A percentile compares a stretch with the other conserved stretches of the same genome.
These are phyloP conservation scores for Rhizopogon vesiculosus DNA, from an alignment of 768 basidiomycete genomes.

Conservation along the genomic window DNA sequence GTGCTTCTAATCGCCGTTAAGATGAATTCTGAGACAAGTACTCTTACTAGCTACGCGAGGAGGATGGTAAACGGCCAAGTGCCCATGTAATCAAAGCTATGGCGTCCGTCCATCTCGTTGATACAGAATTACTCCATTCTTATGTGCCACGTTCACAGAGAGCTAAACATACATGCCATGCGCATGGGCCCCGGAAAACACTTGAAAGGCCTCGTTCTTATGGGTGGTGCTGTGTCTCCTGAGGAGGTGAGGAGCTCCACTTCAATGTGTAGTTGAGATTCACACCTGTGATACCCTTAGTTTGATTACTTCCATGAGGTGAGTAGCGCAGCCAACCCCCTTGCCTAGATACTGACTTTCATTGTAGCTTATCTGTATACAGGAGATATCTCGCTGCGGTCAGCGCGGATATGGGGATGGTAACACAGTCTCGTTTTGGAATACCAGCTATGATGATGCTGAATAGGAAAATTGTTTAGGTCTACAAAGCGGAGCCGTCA, in stretches of 20 bases:
- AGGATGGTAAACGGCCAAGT: conserved; percentile 53
- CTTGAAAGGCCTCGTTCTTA: conserved; percentile 72
- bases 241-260: conserved; percentile 49
- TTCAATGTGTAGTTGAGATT: background rate
- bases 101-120: conserved; percentile 31
- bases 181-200: conserved; percentile 79
- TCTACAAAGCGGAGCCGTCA: conserved; percentile 69
- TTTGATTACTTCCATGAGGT: conserved; percentile 90
- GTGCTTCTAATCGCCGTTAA: conserved; percentile 3
- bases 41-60: conserved; percentile 38
- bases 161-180: conserved; percentile 56
- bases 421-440: conserved; percentile 11
- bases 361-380: conserved; percentile 63
- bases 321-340: background rate
- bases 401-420: conserved; percentile 82
- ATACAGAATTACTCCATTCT: background rate
- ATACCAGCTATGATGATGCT: background rate
- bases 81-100: conserved; percentile 49
- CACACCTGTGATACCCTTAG: conserved; percentile 13
- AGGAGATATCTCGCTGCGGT: conserved; percentile 69
- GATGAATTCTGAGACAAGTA: conserved; percentile 4
- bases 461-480: conserved; percentile 20
- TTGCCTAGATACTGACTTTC: background rate
- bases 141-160: conserved; percentile 15
- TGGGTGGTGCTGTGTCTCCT: conserved; percentile 76